phyloP scores from a whole-genome alignment of 2,329 filamentous ascomycete species.

The Gaeumannomyces sp. region DNA sequence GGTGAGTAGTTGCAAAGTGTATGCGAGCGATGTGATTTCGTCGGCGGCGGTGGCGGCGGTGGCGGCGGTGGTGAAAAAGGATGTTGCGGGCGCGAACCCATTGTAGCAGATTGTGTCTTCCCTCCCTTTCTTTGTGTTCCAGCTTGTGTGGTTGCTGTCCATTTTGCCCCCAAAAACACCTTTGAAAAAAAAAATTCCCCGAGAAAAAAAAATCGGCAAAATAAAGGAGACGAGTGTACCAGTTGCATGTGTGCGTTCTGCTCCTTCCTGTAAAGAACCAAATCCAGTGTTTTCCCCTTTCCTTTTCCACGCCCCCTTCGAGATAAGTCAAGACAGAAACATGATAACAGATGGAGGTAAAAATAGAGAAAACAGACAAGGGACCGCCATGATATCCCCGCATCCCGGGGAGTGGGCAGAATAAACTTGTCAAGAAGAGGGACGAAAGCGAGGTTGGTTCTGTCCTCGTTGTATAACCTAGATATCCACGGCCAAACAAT shows the following conservation, averaged over 20 bases:
- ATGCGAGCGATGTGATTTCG: neutral
- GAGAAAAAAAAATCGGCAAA: slow-evolving; percentile 2
- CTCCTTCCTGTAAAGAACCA: neutral
- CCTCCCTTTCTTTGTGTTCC: slow-evolving; percentile 2
- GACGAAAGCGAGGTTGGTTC: neutral
- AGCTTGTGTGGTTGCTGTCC: neutral
- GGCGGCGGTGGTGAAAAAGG: neutral
- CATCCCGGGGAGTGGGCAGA: neutral
- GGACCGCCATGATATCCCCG: neutral
- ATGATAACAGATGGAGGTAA: neutral
- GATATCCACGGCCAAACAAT: neutral
- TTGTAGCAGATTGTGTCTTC: slow-evolving; percentile 3
- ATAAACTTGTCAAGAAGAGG: neutral
- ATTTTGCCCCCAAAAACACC: no score
- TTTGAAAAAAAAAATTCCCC: slow-evolving; percentile 5
- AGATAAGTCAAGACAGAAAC: no score
- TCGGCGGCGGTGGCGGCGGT: neutral
- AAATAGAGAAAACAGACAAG: neutral
- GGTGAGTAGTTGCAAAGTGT: neutral
- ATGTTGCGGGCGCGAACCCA: neutral
- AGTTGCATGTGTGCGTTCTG: neutral
- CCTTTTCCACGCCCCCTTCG: neutral
- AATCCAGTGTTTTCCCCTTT: neutral
- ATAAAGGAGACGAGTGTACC: no score
- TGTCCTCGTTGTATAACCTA: neutral